Base-by-base conservation (phyloP, 2,329 filamentous ascomycete species). In the Cadophora luteo-olivacea region DNA sequence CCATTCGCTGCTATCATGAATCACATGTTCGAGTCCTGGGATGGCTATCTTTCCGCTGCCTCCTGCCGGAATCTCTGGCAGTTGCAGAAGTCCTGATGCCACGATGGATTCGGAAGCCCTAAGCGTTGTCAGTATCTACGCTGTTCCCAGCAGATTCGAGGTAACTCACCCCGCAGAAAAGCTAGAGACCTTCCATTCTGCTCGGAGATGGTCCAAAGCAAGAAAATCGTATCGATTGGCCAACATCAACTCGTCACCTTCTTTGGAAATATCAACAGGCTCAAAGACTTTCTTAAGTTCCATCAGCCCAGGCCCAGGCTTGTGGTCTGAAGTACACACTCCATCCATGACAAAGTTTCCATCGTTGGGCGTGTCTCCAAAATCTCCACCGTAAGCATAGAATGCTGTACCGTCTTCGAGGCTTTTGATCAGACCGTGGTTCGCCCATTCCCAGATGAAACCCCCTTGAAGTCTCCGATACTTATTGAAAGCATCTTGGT, bases 381-480 rank as follows among this genome's bases (percentile, higher is more conserved):
- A 90, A 73, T 90, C 87, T 11, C 87, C 87, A 2, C 87, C 88
- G 61, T 89, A 89, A 1, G 82, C 87, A 70, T 86, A 88, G 73
- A 83, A 89, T 0, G 78, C 79, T 66, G 79, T 81, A 32, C 79
- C 79, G 62, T 77, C 72, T 3, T 81, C 79, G 22, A 83, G 80
- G 70, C 82, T 84, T 79, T 81, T 83, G 48, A 66, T 60, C 0
- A 89, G 77, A 0, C 87, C 86, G 64, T 89, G 87, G 78, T 89
- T 89, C 0, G 85, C 86, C 87, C 87, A 90, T 74, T 90, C 87
- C 87, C 88, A 90, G 72, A 90, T 85, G 55, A 74, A 76, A 54
- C 2, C 86, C 87, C 75, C 75, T 64, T 76, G 73, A 1, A 77
- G 57, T 33, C 75, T 71, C 41, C 65, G 67, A 61, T 76, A 68